Evolutionary conservation across 1,284 basidiomycete genomes (phyloP).

Genomic region (Trametes hirsuta): DNA sequence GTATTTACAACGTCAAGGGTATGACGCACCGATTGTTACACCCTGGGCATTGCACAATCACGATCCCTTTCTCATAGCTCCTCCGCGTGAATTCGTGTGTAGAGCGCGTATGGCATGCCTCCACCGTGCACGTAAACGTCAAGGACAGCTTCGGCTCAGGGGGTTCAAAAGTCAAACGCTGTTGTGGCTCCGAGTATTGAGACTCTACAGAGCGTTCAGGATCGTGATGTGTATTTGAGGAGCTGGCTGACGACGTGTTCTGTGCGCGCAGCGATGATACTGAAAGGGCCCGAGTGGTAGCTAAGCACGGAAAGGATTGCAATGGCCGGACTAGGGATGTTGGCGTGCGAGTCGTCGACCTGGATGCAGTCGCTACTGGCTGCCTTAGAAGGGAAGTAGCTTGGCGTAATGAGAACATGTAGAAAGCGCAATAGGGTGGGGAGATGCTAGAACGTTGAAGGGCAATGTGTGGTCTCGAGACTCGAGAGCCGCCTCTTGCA

Average conservation of each 20-base stretch:
- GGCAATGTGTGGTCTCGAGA: too few relatives aligned
- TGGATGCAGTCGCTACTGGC: neutral
- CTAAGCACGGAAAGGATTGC: neutral
- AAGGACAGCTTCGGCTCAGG: constrained; percentile 66
- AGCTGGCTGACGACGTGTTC: neutral
- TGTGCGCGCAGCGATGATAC: neutral
- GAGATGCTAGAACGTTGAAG: neutral
- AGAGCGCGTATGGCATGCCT: constrained; percentile 79
- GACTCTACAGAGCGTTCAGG: neutral
- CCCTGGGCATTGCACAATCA: constrained; percentile 89
- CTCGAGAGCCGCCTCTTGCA: too few relatives aligned
- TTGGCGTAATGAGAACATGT: constrained; percentile 5
- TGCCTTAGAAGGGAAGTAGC: constrained; percentile 6
- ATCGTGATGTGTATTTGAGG: neutral
- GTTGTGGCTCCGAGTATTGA: constrained; percentile 11
- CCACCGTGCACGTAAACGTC: constrained; percentile 89
- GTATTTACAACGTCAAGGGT: neutral
- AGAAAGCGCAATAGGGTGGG: neutral
- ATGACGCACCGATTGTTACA: constrained; percentile 82
- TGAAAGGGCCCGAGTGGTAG: neutral
- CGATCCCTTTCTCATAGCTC: constrained; percentile 88
- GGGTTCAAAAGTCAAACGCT: constrained; percentile 22
- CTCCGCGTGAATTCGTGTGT: constrained; percentile 88
- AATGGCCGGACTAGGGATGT: neutral
- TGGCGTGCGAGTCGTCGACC: neutral